Base-by-base conservation (phyloP, 148 eudicot species). In the Silene uniflora region DNA sequence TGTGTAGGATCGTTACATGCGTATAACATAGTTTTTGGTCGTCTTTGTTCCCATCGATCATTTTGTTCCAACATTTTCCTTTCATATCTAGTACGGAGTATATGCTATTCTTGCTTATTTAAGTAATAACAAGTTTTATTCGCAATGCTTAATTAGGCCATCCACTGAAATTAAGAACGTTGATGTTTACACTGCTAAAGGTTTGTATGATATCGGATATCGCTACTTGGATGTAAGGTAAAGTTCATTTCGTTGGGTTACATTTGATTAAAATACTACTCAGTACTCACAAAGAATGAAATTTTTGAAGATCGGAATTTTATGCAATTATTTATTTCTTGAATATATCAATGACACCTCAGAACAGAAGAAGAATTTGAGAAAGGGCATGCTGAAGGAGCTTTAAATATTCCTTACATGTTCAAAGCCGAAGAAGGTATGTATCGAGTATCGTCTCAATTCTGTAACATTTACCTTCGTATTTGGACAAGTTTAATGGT, bases 401-500 rank as follows among this genome's bases (percentile, higher is more conserved):
- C 97, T 23, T n/a, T 89, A 21, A 89, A 88, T 69, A 76, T 88
- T 60, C 93, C 97, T 64, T 91, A 91, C 69, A 74, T 91, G 89
- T 88, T 91, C 82, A 77, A 17, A 60, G 83, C 97, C 74, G 86
- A 88, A 76, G 77, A 83, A 85, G 97, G 93, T 83, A 35, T 27
- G 22, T 67, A n/a, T 11, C 17, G 35, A 32, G 35, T 32, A 32
- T 32, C 35, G 2, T 2, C 35, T 32, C 35, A 32, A 32, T 3
- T 32, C 35, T 32, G 35, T 32, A 3, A 32, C 35, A 1, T 32
- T 32, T 32, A 32, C 35, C 35, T 32, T 32, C 5, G 35, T 32
- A 58, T 69, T 2, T 9, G 27, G 22, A 6, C 44, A 9, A 12
- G 7, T 69, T 69, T 52, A 8, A 29, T 59, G 27, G 4, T 49